These are phyloP conservation scores for Aspergillus diversus DNA, from an alignment of 495 filamentous ascomycete genomes.

Conservation along the genomic window DNA sequence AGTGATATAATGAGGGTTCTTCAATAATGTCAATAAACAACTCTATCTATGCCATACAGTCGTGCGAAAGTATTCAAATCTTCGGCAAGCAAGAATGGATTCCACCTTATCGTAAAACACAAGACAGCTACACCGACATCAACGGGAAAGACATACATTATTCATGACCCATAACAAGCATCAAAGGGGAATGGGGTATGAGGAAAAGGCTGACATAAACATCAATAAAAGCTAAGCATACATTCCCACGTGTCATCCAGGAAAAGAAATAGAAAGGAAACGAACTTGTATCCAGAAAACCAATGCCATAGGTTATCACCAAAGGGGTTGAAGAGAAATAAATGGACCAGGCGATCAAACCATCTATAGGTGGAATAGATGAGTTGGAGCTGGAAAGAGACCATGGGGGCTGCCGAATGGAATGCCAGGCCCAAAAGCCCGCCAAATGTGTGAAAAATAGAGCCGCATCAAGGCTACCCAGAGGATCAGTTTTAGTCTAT, in stretches of 20 bases:
- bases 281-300: conserved; percentile 7
- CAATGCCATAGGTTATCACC: conserved; percentile 9
- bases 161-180: conserved; percentile 33
- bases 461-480: background rate
- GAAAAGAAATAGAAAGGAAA: conserved; percentile 17
- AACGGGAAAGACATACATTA: conserved; percentile 24
- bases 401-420: background rate
- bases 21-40: background rate
- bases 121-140: background rate
- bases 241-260: conserved; percentile 13
- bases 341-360: conserved; percentile 1
- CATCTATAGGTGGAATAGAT: conserved; percentile 9
- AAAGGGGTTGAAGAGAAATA: conserved; percentile 2
- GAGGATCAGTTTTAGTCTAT: background rate
- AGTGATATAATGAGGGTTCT: too few species aligned
- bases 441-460: conserved; percentile 3
- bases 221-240: conserved; percentile 19
- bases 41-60: background rate
- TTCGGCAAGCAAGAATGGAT: background rate
- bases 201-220: conserved; percentile 16
- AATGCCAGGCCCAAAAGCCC: background rate
- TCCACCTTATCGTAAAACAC: background rate
- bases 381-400: background rate
- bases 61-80: background rate
- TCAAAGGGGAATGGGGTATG: conserved; percentile 26